Evolutionary conservation across 169 alveolate species (phyloP), one percentile per base, ranked within the genome.

Genomic region (Eimeria necatrix): DNA sequence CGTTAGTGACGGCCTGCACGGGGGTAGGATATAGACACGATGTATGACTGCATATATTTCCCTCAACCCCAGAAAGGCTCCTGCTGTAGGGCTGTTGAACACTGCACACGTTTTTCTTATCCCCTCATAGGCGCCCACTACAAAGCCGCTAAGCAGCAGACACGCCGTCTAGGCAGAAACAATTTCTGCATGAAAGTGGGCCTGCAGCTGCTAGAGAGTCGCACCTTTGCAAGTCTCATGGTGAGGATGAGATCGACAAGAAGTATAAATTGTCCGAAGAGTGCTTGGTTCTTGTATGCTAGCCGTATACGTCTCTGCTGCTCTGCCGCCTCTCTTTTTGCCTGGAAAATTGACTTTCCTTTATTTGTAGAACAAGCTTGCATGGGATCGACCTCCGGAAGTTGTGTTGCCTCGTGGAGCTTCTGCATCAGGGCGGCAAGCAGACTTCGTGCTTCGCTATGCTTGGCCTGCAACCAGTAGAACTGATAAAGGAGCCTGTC

Each of bases 231-330:
- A 20, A 93, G 94, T 32, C 91, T 6, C 90, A 85, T 80, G 52
- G 94, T 90, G 80, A 83, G 24, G 64, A 84, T 71, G 73, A 53
- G 84, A 73, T 93, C 96, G 53, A 85, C 88, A n/a, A 93, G 90
- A 6, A 60, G 88, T 6, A 93, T 60, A 49, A 83, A 93, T 24
- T 93, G 94, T 26, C 96, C 94, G 26, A 93, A 56, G 16, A 26
- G 94, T 46, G 96, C 96, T 71, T 93, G 94, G 94, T 93, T 76
- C 53, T 68, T 46, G 90, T 59, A 83, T 26, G 96, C 96, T 83
- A 84, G 81, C 16, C 90, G 88, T 8, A 93, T 81, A n/a, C 52
- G 96, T 41, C 90, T 61, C 71, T 61, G 26, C 56, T 90, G 93
- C 26, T 83, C 96, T 26, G 59, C 78, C n/a, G 96, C 96, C 49